Evolutionary conservation across 768 basidiomycete genomes (phyloP).

Genomic region (Leccinum arenicola): DNA sequence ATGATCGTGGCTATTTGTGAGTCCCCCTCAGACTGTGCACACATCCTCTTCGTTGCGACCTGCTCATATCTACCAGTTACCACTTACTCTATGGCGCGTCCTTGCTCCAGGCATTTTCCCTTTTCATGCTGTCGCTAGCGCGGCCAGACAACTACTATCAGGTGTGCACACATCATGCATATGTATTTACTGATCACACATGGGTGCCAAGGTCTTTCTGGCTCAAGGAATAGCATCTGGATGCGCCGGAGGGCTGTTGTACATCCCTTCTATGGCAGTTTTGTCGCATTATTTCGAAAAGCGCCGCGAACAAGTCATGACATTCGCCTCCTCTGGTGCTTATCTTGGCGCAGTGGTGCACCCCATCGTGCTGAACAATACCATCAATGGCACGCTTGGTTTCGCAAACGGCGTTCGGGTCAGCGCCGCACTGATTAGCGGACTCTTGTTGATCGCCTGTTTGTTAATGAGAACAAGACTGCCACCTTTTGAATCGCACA

Average conservation of each 20-base stretch:
- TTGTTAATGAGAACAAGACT: slow-evolving; percentile 40
- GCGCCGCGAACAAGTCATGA: slow-evolving; percentile 49
- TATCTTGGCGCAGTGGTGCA: slow-evolving; percentile 59
- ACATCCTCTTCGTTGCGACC: background rate
- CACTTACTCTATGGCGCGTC: slow-evolving; percentile 29
- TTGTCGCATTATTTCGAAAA: slow-evolving; percentile 52
- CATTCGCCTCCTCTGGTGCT: slow-evolving; percentile 54
- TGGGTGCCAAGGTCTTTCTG: slow-evolving; percentile 43
- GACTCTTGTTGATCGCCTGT: slow-evolving; percentile 38
- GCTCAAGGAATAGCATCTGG: slow-evolving; percentile 50
- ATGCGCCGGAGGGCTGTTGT: slow-evolving; percentile 46
- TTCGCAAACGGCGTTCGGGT: slow-evolving; percentile 42
- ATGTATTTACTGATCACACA: background rate
- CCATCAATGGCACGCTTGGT: slow-evolving; percentile 41
- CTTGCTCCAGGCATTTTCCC: slow-evolving; percentile 29
- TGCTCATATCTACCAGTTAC: slow-evolving; percentile 16
- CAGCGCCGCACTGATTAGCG: slow-evolving; percentile 40
- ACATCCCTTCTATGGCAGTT: slow-evolving; percentile 47
- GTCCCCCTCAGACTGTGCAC: slow-evolving; percentile 6
- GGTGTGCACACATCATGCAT: slow-evolving; percentile 19
- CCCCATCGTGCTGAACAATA: slow-evolving; percentile 60
- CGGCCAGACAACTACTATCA: slow-evolving; percentile 43
- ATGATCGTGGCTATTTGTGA: slow-evolving; percentile 54
- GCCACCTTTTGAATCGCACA: slow-evolving; percentile 29
- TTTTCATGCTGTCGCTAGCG: slow-evolving; percentile 47